A percentile compares a stretch with the other conserved stretches of the same genome.
Evolutionary conservation across 768 basidiomycete genomes (phyloP).

Genomic region (Lactarius psammicola): DNA sequence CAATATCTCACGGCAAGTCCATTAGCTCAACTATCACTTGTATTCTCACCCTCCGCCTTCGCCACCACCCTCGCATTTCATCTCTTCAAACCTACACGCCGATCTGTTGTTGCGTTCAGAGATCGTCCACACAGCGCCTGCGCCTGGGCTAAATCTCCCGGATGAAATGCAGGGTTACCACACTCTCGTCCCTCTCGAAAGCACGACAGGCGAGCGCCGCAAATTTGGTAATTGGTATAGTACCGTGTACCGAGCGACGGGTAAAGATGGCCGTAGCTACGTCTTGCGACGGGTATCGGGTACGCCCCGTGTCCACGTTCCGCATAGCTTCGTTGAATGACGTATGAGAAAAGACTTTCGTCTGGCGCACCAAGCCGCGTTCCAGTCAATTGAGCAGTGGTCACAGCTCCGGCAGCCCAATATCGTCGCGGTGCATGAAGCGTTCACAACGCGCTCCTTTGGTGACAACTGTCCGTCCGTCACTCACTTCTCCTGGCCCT

Average conservation of each 20-base stretch:
- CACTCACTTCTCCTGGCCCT: slow-evolving; percentile 20
- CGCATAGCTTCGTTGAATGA: not conserved
- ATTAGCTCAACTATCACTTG: slow-evolving; percentile 87
- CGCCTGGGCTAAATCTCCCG: slow-evolving; percentile 60
- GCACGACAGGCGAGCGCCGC: slow-evolving; percentile 54
- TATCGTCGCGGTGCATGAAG: slow-evolving; percentile 81
- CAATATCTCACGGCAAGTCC: slow-evolving; percentile 4
- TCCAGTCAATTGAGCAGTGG: slow-evolving; percentile 84
- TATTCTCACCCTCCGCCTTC: slow-evolving; percentile 72
- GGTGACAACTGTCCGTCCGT: slow-evolving; percentile 77
- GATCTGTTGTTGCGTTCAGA: slow-evolving; percentile 54
- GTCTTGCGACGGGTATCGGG: slow-evolving; percentile 85
- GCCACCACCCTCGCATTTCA: slow-evolving; percentile 67
- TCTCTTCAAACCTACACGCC: slow-evolving; percentile 74
- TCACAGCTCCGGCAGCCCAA: slow-evolving; percentile 79
- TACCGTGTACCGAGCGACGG: slow-evolving; percentile 79
- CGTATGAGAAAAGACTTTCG: slow-evolving; percentile 63
- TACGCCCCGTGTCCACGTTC: slow-evolving; percentile 38
- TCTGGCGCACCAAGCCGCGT: slow-evolving; percentile 76
- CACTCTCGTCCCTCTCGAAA: slow-evolving; percentile 77
- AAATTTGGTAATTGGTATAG: slow-evolving; percentile 84
- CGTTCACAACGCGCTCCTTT: slow-evolving; percentile 93
- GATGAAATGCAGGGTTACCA: slow-evolving; percentile 91
- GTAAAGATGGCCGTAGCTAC: slow-evolving; percentile 75
- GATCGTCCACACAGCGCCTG: slow-evolving; percentile 38